Percentiles rank a stretch among this genome's conserved stretches.
These are phyloP conservation scores for Linderniella brevidens DNA, from an alignment of 257 asterid genomes.

Conservation along the genomic window DNA sequence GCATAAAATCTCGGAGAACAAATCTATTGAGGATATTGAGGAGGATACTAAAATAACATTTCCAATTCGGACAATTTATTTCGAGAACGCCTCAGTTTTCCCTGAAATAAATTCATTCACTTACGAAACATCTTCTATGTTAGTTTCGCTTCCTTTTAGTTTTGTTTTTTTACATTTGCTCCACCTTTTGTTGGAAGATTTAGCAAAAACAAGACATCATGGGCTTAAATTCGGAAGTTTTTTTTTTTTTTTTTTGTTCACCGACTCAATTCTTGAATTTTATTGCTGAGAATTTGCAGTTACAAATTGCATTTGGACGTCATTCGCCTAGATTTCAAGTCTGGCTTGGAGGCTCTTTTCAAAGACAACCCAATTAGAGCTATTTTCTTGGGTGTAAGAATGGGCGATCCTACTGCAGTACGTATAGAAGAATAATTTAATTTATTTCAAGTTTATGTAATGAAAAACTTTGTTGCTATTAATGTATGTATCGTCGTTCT, in stretches of 20 bases:
- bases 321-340: constrained; percentile 73
- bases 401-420: constrained; percentile 97
- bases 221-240: too few relatives aligned
- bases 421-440: neutral
- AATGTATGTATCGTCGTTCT: neutral
- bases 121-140: constrained; percentile 54
- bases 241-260: too few relatives aligned
- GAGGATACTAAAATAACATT: constrained; percentile 25
- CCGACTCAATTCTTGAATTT: too few relatives aligned
- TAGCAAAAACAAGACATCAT: too few relatives aligned
- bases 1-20: constrained; percentile 27
- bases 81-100: constrained; percentile 74
- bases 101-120: constrained; percentile 92
- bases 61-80: constrained; percentile 73
- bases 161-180: too few relatives aligned
- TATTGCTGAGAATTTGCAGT: constrained; percentile 21
- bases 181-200: too few relatives aligned
- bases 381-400: constrained; percentile 84
- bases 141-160: constrained; percentile 9
- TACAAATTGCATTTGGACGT: constrained; percentile 74
- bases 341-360: constrained; percentile 77
- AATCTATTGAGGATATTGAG: constrained; percentile 17
- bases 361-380: constrained; percentile 69
- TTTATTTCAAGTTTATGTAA: neutral
- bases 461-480: neutral